phyloP scores from a whole-genome alignment of 441 rosid species.

The Metrosideros polymorpha region DNA sequence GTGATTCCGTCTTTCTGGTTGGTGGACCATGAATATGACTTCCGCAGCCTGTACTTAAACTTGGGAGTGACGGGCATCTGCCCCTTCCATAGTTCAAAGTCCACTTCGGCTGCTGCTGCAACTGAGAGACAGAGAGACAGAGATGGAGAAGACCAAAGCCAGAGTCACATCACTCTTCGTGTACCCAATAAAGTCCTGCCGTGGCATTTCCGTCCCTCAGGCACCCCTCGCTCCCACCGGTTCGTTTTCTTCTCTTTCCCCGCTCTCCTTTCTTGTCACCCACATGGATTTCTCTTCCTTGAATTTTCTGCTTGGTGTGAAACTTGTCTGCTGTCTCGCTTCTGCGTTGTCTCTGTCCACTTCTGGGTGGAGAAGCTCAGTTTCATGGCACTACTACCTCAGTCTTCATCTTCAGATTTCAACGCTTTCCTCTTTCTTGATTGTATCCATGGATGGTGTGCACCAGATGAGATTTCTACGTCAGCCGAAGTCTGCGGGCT shows the following conservation, averaged over 20 bases:
- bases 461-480: neutral
- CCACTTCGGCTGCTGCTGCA: neutral
- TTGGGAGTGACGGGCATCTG: neutral
- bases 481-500: neutral
- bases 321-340: neutral
- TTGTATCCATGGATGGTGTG: neutral
- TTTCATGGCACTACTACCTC: neutral
- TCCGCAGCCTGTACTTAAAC: neutral
- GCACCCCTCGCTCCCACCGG: slow-evolving; percentile 76
- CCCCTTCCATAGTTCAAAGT: neutral
- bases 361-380: neutral
- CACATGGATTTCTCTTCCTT: neutral
- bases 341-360: neutral
- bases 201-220: slow-evolving; percentile 54
- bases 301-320: neutral
- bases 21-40: neutral
- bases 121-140: neutral
- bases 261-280: neutral
- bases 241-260: neutral
- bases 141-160: slow-evolving; percentile 14
- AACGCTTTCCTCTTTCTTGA: neutral
- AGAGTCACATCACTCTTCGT: slow-evolving; percentile 52
- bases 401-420: neutral
- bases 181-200: slow-evolving; percentile 82
- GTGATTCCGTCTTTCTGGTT: neutral